Evolutionary conservation across 2,329 filamentous ascomycete species (phyloP).

Genomic region (Nigrospora osmanthi): DNA sequence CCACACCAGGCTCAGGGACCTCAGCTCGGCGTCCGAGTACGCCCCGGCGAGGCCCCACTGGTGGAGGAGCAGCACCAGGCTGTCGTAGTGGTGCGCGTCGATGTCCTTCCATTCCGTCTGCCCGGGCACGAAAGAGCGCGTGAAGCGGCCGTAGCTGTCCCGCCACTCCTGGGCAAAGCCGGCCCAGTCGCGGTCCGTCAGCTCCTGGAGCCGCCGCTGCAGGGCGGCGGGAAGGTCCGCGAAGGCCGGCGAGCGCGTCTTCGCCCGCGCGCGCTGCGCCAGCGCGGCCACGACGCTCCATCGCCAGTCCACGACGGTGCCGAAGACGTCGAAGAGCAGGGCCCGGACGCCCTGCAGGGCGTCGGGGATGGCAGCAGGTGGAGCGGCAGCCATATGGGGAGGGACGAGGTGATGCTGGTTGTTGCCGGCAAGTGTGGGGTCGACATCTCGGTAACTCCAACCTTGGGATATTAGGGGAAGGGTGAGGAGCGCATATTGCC

Average conservation of each 20-base stretch:
- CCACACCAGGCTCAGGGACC: constrained; percentile 61
- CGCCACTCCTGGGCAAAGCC: constrained; percentile 66
- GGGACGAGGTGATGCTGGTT: too few relatives aligned
- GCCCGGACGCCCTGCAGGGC: constrained; percentile 36
- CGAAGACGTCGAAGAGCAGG: constrained; percentile 70
- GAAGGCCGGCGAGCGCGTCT: constrained; percentile 37
- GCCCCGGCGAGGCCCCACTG: constrained; percentile 48
- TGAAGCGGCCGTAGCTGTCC: constrained; percentile 55
- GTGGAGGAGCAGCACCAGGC: constrained; percentile 50
- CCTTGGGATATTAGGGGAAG: too few relatives aligned
- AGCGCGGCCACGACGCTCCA: constrained; percentile 56
- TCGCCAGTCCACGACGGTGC: constrained; percentile 76
- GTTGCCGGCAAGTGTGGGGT: too few relatives aligned
- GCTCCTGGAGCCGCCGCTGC: constrained; percentile 36
- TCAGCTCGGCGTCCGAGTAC: constrained; percentile 55
- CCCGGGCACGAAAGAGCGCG: constrained; percentile 38
- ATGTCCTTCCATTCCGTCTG: constrained; percentile 55
- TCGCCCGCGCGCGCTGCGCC: constrained; percentile 36
- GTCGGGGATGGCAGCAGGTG: background rate
- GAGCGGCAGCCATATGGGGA: too few relatives aligned
- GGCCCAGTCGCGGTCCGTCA: constrained; percentile 53
- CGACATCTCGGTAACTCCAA: too few relatives aligned
- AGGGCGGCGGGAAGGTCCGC: constrained; percentile 33
- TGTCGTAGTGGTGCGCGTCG: constrained; percentile 62
- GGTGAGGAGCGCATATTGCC: too few relatives aligned